Evolutionary conservation across 768 basidiomycete species (phyloP).

Genomic region (Russula lepida): DNA sequence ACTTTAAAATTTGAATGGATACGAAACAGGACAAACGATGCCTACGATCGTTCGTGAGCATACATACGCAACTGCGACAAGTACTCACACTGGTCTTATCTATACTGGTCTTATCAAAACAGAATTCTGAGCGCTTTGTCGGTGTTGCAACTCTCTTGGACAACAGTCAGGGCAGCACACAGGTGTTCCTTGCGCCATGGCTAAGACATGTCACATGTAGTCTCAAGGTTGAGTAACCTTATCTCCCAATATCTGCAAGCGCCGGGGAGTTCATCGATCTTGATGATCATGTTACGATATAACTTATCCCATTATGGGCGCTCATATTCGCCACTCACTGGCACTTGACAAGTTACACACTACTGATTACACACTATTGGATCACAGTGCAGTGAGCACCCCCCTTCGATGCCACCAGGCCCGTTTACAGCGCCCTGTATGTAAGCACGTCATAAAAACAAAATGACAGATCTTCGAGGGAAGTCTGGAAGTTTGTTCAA

Average conservation of each 20-base stretch:
- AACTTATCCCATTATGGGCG: neutral
- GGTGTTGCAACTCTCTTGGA: constrained; percentile 6
- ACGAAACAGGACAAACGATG: neutral
- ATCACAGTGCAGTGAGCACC: neutral
- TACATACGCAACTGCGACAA: neutral
- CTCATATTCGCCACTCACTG: neutral
- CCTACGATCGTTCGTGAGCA: neutral
- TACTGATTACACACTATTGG: no score
- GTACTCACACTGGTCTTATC: neutral
- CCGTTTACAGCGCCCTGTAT: neutral
- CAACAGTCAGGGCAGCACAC: neutral
- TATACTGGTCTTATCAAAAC: neutral
- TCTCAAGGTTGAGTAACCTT: constrained; percentile 8
- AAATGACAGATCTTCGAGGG: neutral
- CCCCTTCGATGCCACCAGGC: neutral
- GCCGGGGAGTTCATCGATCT: neutral
- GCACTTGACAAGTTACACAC: neutral
- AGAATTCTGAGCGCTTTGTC: constrained; percentile 1
- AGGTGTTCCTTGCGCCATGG: neutral
- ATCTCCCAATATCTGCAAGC: constrained; percentile 4
- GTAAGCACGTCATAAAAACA: neutral
- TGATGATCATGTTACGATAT: neutral
- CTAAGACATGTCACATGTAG: constrained; percentile 6
- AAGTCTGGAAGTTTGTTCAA: neutral
- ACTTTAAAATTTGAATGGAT: neutral